Percentiles rank a stretch among this genome's conserved stretches.
phyloP scores from a whole-genome alignment of 768 basidiomycete genomes.

The Amanita rimosa region DNA sequence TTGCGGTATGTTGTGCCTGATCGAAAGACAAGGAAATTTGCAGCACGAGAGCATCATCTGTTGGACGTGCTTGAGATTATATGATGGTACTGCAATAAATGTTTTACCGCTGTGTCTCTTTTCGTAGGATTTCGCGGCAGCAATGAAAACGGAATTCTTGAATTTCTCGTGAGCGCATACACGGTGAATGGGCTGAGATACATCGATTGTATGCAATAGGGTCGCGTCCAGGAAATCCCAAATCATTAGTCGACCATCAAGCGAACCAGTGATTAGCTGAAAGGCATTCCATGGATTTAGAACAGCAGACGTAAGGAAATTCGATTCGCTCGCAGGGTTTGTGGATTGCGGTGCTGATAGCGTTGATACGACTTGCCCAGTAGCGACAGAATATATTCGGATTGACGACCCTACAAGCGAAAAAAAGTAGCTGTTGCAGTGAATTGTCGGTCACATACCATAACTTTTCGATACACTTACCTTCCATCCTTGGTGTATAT shows the following conservation, averaged over 20 bases:
- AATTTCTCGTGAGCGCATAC: conserved; percentile 62
- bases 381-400: conserved; percentile 73
- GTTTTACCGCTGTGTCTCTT: conserved; percentile 24
- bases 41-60: conserved; percentile 46
- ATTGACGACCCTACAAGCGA: conserved; percentile 71
- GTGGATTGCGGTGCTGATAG: conserved; percentile 41
- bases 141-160: conserved; percentile 61
- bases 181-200: conserved; percentile 59
- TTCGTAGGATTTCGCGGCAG: conserved; percentile 41
- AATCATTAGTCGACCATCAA: conserved; percentile 75
- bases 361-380: conserved; percentile 74
- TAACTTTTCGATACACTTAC: conserved; percentile 7
- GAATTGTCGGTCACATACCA: conserved; percentile 7
- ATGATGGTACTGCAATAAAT: conserved; percentile 2
- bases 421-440: conserved; percentile 68
- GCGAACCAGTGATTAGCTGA: conserved; percentile 79
- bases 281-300: conserved; percentile 81
- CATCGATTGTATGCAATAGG: conserved; percentile 62
- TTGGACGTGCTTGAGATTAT: not conserved
- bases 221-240: conserved; percentile 92
- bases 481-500: conserved; percentile 85
- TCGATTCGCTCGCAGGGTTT: conserved; percentile 25
- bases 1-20: conserved; percentile 15
- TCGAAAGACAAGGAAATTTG: conserved; percentile 48
- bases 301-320: conserved; percentile 59